Percentiles rank a stretch among this genome's conserved stretches.
Evolutionary conservation across 2,329 filamentous ascomycete genomes (phyloP).

Genomic region (Nemania diffusa): DNA sequence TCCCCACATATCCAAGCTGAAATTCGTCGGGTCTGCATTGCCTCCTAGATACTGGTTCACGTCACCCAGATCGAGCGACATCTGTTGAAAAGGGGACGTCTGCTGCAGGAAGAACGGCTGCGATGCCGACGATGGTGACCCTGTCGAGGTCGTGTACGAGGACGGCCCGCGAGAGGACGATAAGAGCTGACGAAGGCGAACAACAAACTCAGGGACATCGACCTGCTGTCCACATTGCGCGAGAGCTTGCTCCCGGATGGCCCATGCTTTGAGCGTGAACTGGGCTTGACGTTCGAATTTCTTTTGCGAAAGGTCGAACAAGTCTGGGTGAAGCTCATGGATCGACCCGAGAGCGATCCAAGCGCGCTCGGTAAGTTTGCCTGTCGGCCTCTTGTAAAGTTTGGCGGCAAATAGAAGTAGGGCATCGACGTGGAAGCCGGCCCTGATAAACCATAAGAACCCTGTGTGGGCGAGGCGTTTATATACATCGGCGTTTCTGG

Average conservation of each 20-base stretch:
- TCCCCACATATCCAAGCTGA: conserved; percentile 38
- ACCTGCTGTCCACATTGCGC: conserved; percentile 24
- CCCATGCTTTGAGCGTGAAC: conserved; percentile 39
- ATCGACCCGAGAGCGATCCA: conserved; percentile 33
- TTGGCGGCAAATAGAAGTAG: conserved; percentile 33
- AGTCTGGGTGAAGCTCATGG: conserved; percentile 26
- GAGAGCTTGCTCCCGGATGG: conserved; percentile 33
- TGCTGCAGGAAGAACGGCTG: conserved; percentile 27
- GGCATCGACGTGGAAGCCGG: conserved; percentile 32
- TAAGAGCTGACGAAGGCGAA: conserved; percentile 29
- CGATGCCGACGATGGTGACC: conserved; percentile 11
- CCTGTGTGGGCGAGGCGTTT: conserved; percentile 25
- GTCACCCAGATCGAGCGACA: conserved; percentile 21
- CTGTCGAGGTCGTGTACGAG: conserved; percentile 8
- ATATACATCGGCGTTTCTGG: conserved; percentile 16
- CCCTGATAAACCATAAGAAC: conserved; percentile 37
- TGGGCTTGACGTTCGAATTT: conserved; percentile 28
- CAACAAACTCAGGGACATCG: conserved; percentile 33
- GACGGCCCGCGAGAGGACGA: conserved; percentile 21
- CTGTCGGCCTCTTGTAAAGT: conserved; percentile 32
- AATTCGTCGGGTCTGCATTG: conserved; percentile 7
- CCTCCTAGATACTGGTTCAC: conserved; percentile 27
- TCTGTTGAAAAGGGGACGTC: conserved; percentile 20
- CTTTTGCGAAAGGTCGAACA: conserved; percentile 35
- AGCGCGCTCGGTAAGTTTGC: conserved; percentile 32